Evolutionary conservation across 768 basidiomycete species (phyloP).

Genomic region (Boletus tomentosulus): DNA sequence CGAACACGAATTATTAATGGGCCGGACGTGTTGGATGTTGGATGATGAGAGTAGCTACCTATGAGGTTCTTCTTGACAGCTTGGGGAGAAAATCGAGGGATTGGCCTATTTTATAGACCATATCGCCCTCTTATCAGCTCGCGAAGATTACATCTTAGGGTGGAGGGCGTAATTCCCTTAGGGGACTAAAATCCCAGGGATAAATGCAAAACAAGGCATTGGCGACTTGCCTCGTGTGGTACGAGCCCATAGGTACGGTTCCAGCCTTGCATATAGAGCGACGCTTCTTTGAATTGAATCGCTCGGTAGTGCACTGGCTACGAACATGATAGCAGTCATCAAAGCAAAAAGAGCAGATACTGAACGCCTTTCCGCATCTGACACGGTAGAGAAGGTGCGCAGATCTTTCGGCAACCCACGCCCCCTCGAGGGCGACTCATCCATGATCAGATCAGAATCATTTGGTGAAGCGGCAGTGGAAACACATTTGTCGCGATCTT

Average conservation of each 20-base stretch:
- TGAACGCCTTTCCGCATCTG: too few species aligned
- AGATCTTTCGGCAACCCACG: too few species aligned
- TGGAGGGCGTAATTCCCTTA: not conserved
- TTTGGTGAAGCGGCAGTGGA: too few species aligned
- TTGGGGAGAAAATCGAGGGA: not conserved
- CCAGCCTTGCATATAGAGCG: not conserved
- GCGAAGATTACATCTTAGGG: not conserved
- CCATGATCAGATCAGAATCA: too few species aligned
- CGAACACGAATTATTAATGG: not conserved
- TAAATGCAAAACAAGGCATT: not conserved
- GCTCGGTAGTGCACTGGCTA: too few species aligned
- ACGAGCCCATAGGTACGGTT: not conserved
- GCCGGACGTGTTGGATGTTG: not conserved
- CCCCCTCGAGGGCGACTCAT: too few species aligned
- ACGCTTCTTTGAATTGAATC: not conserved
- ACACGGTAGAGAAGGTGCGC: too few species aligned
- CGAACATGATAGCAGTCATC: too few species aligned
- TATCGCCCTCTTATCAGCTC: not conserved
- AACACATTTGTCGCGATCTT: too few species aligned
- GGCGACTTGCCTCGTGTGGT: not conserved
- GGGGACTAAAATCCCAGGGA: not conserved
- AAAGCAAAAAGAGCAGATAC: too few species aligned
- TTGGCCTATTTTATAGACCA: not conserved
- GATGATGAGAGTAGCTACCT: not conserved
- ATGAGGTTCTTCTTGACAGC: not conserved